Evolutionary conservation across 352 stramenopile genomes (phyloP).

Genomic region (Phytophthora citricola): DNA sequence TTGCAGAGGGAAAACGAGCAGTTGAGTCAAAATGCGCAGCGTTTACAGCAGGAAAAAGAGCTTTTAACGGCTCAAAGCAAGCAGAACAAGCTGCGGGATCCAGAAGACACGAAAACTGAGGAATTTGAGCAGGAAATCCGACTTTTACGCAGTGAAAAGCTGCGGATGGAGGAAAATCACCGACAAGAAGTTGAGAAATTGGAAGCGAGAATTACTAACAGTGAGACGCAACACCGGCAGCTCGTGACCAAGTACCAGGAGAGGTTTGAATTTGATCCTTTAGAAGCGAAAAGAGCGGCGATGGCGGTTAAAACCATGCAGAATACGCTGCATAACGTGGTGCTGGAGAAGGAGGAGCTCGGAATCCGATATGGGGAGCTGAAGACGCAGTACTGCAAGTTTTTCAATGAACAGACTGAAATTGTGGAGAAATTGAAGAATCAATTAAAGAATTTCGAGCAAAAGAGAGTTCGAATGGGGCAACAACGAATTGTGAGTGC

Average conservation of each 20-base stretch:
- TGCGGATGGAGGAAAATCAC: slow-evolving; percentile 44
- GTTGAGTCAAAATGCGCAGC: slow-evolving; percentile 26
- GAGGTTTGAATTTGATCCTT: slow-evolving; percentile 59
- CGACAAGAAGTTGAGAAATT: slow-evolving; percentile 46
- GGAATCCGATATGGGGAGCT: slow-evolving; percentile 47
- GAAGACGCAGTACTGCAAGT: slow-evolving; percentile 38
- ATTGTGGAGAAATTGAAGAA: slow-evolving; percentile 30
- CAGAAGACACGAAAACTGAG: slow-evolving; percentile 26
- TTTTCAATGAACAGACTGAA: slow-evolving; percentile 40
- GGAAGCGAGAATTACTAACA: slow-evolving; percentile 33
- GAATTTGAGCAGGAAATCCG: slow-evolving; percentile 53
- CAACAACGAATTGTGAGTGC: slow-evolving; percentile 39
- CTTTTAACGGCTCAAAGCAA: slow-evolving; percentile 5
- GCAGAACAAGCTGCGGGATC: slow-evolving; percentile 14
- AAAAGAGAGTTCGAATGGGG: slow-evolving; percentile 3
- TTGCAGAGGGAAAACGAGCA: slow-evolving; percentile 58
- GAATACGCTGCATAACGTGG: slow-evolving; percentile 59
- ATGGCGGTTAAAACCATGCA: slow-evolving; percentile 60
- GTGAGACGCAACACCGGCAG: slow-evolving; percentile 44
- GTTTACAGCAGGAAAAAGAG: slow-evolving; percentile 22
- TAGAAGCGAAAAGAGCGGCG: slow-evolving; percentile 56
- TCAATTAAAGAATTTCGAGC: slow-evolving; percentile 26
- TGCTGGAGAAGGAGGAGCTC: slow-evolving; percentile 78
- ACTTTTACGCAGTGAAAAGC: slow-evolving; percentile 60
- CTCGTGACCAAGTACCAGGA: slow-evolving; percentile 62